These are phyloP conservation scores for Rubroshorea leprosula DNA, from an alignment of 345 rosid species.

Conservation along the genomic window DNA sequence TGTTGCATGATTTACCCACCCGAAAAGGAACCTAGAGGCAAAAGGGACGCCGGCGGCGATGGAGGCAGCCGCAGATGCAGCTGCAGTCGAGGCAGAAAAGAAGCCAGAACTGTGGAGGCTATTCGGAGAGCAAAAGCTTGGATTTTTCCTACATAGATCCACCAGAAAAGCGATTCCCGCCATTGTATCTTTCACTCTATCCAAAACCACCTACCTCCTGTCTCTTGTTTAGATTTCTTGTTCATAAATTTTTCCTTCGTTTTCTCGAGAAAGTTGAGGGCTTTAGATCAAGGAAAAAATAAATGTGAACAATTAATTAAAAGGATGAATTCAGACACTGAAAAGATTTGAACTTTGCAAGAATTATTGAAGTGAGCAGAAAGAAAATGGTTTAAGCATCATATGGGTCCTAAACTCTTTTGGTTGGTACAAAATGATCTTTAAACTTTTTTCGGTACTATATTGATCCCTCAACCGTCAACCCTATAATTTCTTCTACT, in stretches of 20 bases:
- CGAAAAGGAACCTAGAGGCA: constrained; percentile 69
- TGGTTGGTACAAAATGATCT: no score
- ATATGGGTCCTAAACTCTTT: no score
- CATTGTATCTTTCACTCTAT: constrained; percentile 36
- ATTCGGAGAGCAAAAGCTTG: constrained; percentile 38
- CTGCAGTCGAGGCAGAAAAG: constrained; percentile 52
- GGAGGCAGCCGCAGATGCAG: constrained; percentile 52
- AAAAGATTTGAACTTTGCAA: neutral
- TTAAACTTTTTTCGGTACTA: no score
- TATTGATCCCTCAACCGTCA: no score
- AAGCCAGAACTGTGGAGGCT: constrained; percentile 46
- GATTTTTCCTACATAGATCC: constrained; percentile 74
- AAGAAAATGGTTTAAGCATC: no score
- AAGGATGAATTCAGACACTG: neutral
- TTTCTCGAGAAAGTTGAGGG: constrained; percentile 6
- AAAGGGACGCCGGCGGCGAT: constrained; percentile 64
- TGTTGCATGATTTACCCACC: constrained; percentile 35
- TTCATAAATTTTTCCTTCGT: neutral
- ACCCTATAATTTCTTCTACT: no score
- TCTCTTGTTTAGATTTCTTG: no score
- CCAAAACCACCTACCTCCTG: neutral
- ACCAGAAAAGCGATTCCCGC: constrained; percentile 72
- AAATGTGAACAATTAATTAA: neutral
- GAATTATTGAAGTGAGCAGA: neutral
- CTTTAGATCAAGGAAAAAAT: neutral